A percentile compares a stretch with the other conserved stretches of the same genome.
Conservation (phyloP, 352 stramenopile species). For the Achlya hypogyna region DNA sequence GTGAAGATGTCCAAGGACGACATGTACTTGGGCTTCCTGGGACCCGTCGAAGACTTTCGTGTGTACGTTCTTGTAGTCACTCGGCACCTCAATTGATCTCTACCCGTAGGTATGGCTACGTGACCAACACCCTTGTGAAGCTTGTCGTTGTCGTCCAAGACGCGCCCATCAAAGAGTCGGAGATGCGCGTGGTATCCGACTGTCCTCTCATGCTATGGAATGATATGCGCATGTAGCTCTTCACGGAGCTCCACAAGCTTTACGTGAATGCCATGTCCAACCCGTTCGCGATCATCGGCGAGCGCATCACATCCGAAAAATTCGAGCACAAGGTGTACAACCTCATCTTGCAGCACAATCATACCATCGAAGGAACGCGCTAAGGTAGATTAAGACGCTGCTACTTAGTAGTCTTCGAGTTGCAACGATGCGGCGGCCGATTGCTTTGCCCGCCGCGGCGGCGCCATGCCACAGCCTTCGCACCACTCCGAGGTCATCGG, state of each 20-base stretch:
- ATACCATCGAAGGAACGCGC: neutral
- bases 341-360: constrained; percentile 67
- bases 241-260: constrained; percentile 70
- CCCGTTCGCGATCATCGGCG: constrained; percentile 68
- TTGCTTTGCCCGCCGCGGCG: constrained; percentile 11
- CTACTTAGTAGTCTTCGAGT: constrained; percentile 1
- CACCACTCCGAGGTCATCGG: constrained; percentile 43
- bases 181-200: constrained; percentile 49
- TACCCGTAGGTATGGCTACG: constrained; percentile 55
- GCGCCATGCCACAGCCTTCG: constrained; percentile 38
- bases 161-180: constrained; percentile 58
- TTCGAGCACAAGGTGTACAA: constrained; percentile 76
- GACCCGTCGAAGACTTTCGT: constrained; percentile 77
- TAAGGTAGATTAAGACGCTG: neutral
- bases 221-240: constrained; percentile 38
- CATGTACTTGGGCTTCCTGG: constrained; percentile 81
- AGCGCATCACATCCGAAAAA: constrained; percentile 64
- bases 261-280: constrained; percentile 85
- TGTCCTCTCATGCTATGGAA: neutral
- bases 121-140: constrained; percentile 82
- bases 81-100: neutral
- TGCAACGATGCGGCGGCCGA: neutral
- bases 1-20: constrained; percentile 47
- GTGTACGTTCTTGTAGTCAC: constrained; percentile 29
- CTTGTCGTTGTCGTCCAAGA: constrained; percentile 73